These are phyloP conservation scores for Mollisiaceae sp. DNA, from an alignment of 2,329 filamentous ascomycete species.

Conservation along the genomic window DNA sequence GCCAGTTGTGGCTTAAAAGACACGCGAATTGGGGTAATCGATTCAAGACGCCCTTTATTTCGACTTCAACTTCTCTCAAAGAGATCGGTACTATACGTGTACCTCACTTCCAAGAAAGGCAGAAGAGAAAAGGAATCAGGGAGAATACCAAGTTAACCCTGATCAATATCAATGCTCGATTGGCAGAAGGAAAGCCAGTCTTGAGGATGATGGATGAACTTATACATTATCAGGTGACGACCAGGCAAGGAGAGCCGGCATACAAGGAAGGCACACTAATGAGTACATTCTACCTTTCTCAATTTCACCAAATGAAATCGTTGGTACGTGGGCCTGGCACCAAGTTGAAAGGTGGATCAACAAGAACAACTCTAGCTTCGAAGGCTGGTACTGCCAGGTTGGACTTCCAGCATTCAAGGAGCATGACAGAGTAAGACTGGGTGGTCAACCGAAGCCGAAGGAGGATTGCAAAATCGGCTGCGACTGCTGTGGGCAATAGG, in stretches of 20 bases:
- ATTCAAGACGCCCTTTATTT: constrained; percentile 4
- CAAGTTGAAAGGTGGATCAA: constrained; percentile 11
- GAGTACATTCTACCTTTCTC: constrained; percentile 16
- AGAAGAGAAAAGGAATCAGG: neutral
- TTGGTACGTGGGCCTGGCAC: constrained; percentile 13
- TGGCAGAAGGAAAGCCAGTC: constrained; percentile 1
- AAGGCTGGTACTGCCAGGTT: constrained; percentile 4
- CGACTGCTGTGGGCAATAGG: constrained; percentile 10
- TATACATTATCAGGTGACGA: constrained; percentile 2
- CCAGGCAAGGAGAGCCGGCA: neutral
- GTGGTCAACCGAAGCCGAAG: neutral
- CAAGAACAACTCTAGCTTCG: neutral
- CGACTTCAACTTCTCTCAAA: neutral
- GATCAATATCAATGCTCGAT: constrained; percentile 13
- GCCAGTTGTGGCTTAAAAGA: neutral
- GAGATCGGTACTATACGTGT: neutral
- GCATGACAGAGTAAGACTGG: constrained; percentile 18
- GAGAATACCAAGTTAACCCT: constrained; percentile 5
- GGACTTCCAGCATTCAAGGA: constrained; percentile 9
- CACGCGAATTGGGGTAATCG: neutral
- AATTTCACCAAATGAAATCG: constrained; percentile 13
- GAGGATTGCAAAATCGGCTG: constrained; percentile 11
- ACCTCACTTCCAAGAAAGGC: neutral
- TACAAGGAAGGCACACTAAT: neutral
- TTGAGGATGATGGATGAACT: neutral